Conservation (phyloP, 768 basidiomycete species). For the Psilocybe tampanensis region DNA sequence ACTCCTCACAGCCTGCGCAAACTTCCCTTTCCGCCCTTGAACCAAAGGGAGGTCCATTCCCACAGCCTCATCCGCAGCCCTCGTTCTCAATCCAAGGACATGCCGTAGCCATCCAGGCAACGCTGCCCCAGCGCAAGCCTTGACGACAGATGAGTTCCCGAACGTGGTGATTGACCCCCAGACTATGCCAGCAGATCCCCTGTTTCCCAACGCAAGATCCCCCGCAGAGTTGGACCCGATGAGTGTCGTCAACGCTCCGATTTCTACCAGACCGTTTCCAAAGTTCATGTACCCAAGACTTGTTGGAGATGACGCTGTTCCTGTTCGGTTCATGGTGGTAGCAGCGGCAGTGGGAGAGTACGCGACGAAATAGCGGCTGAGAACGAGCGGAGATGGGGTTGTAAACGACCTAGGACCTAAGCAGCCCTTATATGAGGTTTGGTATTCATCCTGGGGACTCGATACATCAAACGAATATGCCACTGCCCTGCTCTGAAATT, state of each 20-base stretch:
- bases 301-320: too few species aligned
- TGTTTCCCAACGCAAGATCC: constrained; percentile 2
- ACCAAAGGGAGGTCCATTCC: not conserved
- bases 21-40: not conserved
- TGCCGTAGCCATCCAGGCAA: constrained; percentile 6
- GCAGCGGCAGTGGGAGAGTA: too few species aligned
- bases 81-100: not conserved
- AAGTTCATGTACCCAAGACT: not conserved
- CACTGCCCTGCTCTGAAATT: too few species aligned
- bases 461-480: too few species aligned
- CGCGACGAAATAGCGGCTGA: too few species aligned
- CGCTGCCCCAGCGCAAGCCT: constrained; percentile 4
- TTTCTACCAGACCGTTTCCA: constrained; percentile 5
- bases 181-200: constrained; percentile 2
- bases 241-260: constrained; percentile 3
- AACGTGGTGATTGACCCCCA: constrained; percentile 5
- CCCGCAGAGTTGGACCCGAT: not conserved
- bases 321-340: too few species aligned
- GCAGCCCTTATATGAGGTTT: too few species aligned
- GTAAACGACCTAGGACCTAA: too few species aligned
- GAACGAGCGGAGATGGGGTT: too few species aligned
- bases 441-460: too few species aligned
- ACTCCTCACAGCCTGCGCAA: not conserved
- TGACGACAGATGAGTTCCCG: constrained; percentile 2
- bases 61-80: not conserved